Percentiles rank a stretch among this genome's conserved stretches.
These are phyloP conservation scores for Naegleria lovaniensis DNA, from an alignment of 208 protist genomes.

Conservation along the genomic window DNA sequence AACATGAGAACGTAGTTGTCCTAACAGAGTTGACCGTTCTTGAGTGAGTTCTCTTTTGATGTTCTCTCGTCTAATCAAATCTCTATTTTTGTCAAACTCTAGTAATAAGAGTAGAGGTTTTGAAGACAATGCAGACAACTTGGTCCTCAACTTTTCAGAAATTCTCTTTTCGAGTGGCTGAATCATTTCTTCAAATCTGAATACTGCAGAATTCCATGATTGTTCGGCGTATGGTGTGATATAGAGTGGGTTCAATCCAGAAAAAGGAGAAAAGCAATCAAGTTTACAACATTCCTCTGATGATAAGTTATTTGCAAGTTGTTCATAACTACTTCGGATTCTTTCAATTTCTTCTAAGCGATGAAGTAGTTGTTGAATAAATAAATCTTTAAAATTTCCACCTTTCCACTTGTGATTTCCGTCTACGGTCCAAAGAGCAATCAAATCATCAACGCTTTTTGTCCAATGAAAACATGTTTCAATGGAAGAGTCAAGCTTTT, in stretches of 20 bases:
- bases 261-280: slow-evolving; percentile 63
- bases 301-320: slow-evolving; percentile 62
- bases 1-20: neutral
- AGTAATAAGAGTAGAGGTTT: neutral
- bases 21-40: neutral
- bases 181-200: slow-evolving; percentile 53
- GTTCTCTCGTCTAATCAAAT: neutral
- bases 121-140: slow-evolving; percentile 72
- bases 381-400: slow-evolving; percentile 52
- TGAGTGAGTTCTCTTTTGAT: neutral
- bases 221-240: slow-evolving; percentile 38
- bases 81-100: neutral
- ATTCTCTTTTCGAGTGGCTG: slow-evolving; percentile 60
- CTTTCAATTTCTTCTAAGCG: slow-evolving; percentile 53
- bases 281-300: slow-evolving; percentile 50
- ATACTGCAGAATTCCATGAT: slow-evolving; percentile 60
- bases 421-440: slow-evolving; percentile 47
- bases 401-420: slow-evolving; percentile 44
- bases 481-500: neutral
- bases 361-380: slow-evolving; percentile 51
- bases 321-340: slow-evolving; percentile 60
- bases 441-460: neutral
- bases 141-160: slow-evolving; percentile 62
- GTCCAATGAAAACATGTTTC: slow-evolving; percentile 14
- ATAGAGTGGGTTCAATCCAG: neutral